Evolutionary conservation across 2,329 filamentous ascomycete species (phyloP).

Genomic region (Paecilomyces sp.): DNA sequence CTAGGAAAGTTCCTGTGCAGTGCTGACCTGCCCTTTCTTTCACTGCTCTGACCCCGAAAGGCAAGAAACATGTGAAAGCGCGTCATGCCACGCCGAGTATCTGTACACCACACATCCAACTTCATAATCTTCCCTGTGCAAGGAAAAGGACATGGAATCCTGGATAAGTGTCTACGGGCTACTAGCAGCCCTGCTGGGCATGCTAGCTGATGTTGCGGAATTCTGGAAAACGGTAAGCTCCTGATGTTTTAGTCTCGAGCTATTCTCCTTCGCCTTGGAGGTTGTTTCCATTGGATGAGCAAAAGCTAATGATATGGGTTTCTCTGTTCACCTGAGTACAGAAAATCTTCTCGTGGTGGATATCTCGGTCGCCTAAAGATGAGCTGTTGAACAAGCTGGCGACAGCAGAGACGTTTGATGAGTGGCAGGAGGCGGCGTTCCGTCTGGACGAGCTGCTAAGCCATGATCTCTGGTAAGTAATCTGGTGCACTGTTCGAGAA

Average conservation of each 20-base stretch:
- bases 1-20: not conserved
- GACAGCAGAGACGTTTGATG: conserved; percentile 65
- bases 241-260: not conserved
- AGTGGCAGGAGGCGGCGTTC: conserved; percentile 80
- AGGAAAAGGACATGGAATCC: conserved; percentile 12
- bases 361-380: conserved; percentile 56
- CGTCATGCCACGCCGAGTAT: not conserved
- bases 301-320: not conserved
- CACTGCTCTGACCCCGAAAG: not conserved
- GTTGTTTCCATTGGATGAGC: not conserved
- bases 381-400: conserved; percentile 59
- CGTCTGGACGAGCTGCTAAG: conserved; percentile 76
- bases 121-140: not conserved
- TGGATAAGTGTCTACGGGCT: conserved; percentile 19
- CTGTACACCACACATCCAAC: not conserved
- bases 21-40: not conserved
- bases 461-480: conserved; percentile 66
- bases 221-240: conserved; percentile 56
- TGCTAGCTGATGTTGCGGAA: conserved; percentile 54
- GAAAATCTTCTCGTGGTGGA: conserved; percentile 64
- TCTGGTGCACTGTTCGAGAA: no score
- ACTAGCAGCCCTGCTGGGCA: conserved; percentile 42
- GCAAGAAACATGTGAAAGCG: not conserved
- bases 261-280: not conserved
- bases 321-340: conserved; percentile 27